Conservation (phyloP, 768 basidiomycete genomes). For the Rhodotorula diobovata region DNA sequence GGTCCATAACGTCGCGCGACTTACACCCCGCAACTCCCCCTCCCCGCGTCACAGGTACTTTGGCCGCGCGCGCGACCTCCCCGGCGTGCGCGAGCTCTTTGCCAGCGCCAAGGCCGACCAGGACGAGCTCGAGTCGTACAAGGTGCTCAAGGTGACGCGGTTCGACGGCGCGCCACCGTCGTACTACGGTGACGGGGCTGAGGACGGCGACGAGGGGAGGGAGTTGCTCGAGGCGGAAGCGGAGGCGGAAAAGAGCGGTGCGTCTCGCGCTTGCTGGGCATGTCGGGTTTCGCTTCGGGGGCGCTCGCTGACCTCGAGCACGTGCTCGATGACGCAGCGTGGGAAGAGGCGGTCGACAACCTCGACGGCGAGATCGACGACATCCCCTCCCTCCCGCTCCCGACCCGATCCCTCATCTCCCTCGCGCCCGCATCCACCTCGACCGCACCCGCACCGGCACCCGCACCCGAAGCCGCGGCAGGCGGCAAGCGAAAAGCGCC, state of each 20-base stretch:
- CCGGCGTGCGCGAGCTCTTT: conserved; percentile 93
- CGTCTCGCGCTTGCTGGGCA: conserved; percentile 33
- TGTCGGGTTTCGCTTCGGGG: neutral
- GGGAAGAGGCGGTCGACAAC: conserved; percentile 42
- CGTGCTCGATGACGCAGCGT: conserved; percentile 22
- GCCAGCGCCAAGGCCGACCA: conserved; percentile 64
- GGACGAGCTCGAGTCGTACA: conserved; percentile 55
- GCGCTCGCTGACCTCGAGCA: neutral
- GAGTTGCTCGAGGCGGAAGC: conserved; percentile 66
- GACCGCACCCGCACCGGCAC: neutral
- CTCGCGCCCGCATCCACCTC: neutral
- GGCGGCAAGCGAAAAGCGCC: conserved; percentile 33
- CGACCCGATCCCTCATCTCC: conserved; percentile 19
- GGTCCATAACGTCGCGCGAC: neutral
- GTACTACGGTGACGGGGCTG: conserved; percentile 90
- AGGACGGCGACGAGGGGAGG: conserved; percentile 55
- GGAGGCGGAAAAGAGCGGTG: conserved; percentile 69
- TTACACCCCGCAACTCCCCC: neutral
- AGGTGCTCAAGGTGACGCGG: conserved; percentile 74
- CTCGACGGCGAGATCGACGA: conserved; percentile 31
- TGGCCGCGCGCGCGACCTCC: conserved; percentile 90
- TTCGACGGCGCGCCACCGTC: conserved; percentile 79
- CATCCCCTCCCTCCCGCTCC: conserved; percentile 28
- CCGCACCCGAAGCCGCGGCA: neutral
- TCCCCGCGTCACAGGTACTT: conserved; percentile 78